Conservation (phyloP, 2,329 filamentous ascomycete species). For the Fusarium citri region DNA sequence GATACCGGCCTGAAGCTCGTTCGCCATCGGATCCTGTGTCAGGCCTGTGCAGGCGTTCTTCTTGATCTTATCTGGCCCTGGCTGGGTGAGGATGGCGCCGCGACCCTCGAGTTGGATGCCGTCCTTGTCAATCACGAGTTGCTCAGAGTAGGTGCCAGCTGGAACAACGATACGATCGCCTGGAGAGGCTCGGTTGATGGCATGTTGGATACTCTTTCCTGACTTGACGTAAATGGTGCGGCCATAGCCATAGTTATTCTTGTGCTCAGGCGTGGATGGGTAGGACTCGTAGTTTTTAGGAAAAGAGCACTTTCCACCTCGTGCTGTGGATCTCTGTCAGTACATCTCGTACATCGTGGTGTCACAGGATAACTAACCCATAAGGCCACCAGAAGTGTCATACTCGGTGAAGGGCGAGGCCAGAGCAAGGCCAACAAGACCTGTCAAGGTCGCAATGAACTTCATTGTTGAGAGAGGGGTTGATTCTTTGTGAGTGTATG, state of each 20-base stretch:
- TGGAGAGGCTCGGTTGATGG: conserved; percentile 43
- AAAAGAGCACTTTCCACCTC: conserved; percentile 18
- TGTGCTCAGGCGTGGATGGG: not conserved
- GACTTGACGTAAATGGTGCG: conserved; percentile 35
- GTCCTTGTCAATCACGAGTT: conserved; percentile 51
- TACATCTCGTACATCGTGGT: accelerated
- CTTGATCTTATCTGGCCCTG: conserved; percentile 15
- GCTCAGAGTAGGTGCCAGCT: conserved; percentile 50
- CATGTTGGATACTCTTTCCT: conserved; percentile 48
- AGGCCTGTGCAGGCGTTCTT: conserved; percentile 50
- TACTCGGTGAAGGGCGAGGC: conserved; percentile 27
- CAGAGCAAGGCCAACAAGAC: conserved; percentile 12
- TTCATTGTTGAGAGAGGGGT: conserved; percentile 17
- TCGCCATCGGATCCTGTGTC: conserved; percentile 31
- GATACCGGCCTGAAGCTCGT: conserved; percentile 46
- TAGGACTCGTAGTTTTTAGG: not conserved
- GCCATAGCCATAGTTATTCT: not conserved
- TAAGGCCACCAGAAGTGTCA: conserved; percentile 5
- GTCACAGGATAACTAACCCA: conserved; percentile 3
- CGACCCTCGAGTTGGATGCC: conserved; percentile 50
- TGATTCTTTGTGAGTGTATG: not conserved
- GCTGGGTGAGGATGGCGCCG: conserved; percentile 42
- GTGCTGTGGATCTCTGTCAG: conserved; percentile 19
- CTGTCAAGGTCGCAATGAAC: conserved; percentile 4
- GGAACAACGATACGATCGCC: conserved; percentile 51